These are phyloP conservation scores for Aspergillus sp. DNA, from an alignment of 2,329 filamentous ascomycete species.

Conservation along the genomic window DNA sequence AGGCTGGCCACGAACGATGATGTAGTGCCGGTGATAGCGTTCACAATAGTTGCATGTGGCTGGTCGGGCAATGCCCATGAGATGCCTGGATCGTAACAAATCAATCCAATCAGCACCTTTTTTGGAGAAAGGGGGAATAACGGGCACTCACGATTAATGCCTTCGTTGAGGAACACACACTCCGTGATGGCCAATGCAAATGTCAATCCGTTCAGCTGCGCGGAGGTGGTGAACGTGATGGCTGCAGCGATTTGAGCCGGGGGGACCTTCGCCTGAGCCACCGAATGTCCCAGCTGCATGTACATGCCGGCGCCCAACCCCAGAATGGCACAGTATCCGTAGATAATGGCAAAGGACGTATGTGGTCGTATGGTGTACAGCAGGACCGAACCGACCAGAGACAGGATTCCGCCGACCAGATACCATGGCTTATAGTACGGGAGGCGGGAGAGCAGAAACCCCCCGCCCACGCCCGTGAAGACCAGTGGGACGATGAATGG, in stretches of 20 bases:
- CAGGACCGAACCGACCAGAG: background rate
- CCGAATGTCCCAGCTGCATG: slow-evolving; percentile 11
- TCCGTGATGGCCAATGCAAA: too few relatives aligned
- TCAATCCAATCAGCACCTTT: too few relatives aligned
- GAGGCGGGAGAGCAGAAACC: slow-evolving; percentile 12
- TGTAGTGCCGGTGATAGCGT: too few relatives aligned
- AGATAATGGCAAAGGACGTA: slow-evolving; percentile 5
- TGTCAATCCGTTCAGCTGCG: too few relatives aligned
- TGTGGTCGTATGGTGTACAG: background rate
- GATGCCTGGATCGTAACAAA: too few relatives aligned
- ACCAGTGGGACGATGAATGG: slow-evolving; percentile 24
- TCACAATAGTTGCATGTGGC: too few relatives aligned
- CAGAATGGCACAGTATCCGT: slow-evolving; percentile 12
- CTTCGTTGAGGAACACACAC: too few relatives aligned
- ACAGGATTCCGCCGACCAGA: slow-evolving; percentile 11
- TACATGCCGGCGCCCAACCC: slow-evolving; percentile 12
- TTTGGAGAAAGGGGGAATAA: too few relatives aligned
- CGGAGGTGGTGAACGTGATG: too few relatives aligned
- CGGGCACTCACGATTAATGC: too few relatives aligned
- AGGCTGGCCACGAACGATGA: too few relatives aligned
- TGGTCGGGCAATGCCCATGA: too few relatives aligned
- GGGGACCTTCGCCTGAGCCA: slow-evolving; percentile 9
- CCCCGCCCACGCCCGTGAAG: slow-evolving; percentile 11
- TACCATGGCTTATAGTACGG: slow-evolving; percentile 21
- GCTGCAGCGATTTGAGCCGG: background rate